Evolutionary conservation across 2,329 filamentous ascomycete species (phyloP), one percentile per base, ranked within the genome.

Genomic region (Aspergillus caelatus): DNA sequence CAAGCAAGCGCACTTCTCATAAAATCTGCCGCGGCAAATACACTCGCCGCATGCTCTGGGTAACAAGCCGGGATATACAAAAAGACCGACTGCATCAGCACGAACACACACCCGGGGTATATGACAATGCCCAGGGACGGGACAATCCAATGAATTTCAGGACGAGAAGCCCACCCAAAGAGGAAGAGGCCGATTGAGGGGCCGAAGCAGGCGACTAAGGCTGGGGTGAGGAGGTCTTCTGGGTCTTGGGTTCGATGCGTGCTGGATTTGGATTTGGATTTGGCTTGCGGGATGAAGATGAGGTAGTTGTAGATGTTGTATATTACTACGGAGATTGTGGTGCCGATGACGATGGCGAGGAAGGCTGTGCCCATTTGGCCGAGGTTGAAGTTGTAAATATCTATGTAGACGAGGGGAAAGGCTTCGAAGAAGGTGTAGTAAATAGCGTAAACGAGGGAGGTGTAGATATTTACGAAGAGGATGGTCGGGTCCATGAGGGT

Each of bases 361-460:
- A 89, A 89, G 48, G 86, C 82, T 14, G 89, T 79, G 30, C 87
- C 86, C 67, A 85, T 78, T 66, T 87, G 73, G 36, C 86, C 86
- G 7, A 85, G 74, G 63, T 81, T 84, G 81, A 90, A 88, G 70
- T 78, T 74, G 76, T 90, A 90, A 66, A 83, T 79, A 26, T 80
- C 81, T 3, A 82, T 81, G 71, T 87, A 90, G 56, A 89, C 86
- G 28, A 89, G 78, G 4, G 88, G 87, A 74, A 90, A 90, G n/a
- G 85, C 85, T 70, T 90, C 88, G 71, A 90, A 90, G 74, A 84
- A 90, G 19, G 79, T 79, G 65, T 84, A 84, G 61, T 77, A 78
- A 19, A 79, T 77, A 28, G 70, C 76, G 61, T 78, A 90, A 67
- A 86, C 83, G 67, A 89, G 82, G 60, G 83, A 84, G 3, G 84